Evolutionary conservation across 441 rosid species (phyloP), one percentile per base, ranked within the genome.

Genomic region (Geranium incanum): DNA sequence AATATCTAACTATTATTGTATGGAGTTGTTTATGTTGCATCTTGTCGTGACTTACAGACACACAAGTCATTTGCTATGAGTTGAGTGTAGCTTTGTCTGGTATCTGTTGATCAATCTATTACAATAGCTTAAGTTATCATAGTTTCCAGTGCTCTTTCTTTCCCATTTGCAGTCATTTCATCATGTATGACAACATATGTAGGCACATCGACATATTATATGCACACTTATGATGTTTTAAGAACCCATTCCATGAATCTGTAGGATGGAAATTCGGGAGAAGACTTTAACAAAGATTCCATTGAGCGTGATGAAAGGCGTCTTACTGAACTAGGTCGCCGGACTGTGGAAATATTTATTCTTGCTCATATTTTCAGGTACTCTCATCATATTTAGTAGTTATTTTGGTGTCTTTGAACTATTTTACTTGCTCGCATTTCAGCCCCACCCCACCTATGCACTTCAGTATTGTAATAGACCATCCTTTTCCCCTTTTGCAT

Each of bases 301-400:
- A 77, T 82, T 81, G 92, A 82, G 81, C 90, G 87, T 70, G 92
- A 95, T 84, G 99, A 91, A 85, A 92, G 88, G 78, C 91, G 91
- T 66, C 89, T 95, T 71, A 92, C 95, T 36, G 99, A 92, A 75
- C 72, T 91, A 80, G 99, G 98, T 69, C 91, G 96, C 68, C 85
- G 93, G 82, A 91, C 98, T 0, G 82, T 95, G 74, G 98, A 95
- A 82, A 87, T 86, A 78, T 91, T 86, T 92, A 91, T 84, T 66
- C 96, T 95, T 68, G 84, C 91, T 28, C 99, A 92, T 81, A 92
- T 95, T 72, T 92, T 90, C 85, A 85, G 96, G 99, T 95, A 80
- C 1, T 43, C 2, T 43, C 2, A 43, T 43, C 11, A 6, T 43
- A 11, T 28, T 28, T 28, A 28, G 33, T 28, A 28, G 33, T 28